These are phyloP conservation scores for Daldinia eschscholtzii DNA, from an alignment of 2,329 filamentous ascomycete species.

Conservation along the genomic window DNA sequence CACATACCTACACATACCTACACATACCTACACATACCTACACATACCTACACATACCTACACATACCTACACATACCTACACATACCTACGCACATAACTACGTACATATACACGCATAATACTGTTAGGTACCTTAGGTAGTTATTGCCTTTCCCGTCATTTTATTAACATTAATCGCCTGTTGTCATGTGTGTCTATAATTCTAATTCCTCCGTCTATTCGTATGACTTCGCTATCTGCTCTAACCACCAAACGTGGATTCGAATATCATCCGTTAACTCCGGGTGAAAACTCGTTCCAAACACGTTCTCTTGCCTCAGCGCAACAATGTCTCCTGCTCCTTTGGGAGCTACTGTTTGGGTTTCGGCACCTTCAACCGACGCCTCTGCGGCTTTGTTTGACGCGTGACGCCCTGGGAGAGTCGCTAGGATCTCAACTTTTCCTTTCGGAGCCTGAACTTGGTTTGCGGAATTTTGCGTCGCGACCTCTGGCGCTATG, in stretches of 20 bases:
- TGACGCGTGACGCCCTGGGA: conserved; percentile 58
- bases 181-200: background rate
- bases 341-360: conserved; percentile 53
- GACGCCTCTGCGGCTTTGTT: conserved; percentile 55
- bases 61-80: no score
- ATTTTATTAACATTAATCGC: background rate
- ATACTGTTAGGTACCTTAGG: background rate
- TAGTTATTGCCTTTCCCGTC: background rate
- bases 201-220: conserved; percentile 15
- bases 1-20: no score
- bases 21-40: no score
- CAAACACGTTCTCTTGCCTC: conserved; percentile 89
- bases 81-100: background rate
- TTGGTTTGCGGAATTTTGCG: conserved; percentile 42
- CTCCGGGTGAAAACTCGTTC: conserved; percentile 96
- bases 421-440: conserved; percentile 66
- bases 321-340: conserved; percentile 88
- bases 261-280: conserved; percentile 89
- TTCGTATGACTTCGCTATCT: conserved; percentile 64
- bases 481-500: conserved; percentile 44
- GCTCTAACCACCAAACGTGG: conserved; percentile 91
- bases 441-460: conserved; percentile 38
- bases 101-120: background rate
- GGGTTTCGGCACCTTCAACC: conserved; percentile 48
- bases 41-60: no score